A percentile compares a stretch with the other conserved stretches of the same genome.
Conservation (phyloP, 129 eudicot genomes). For the Tanacetum coccineum region DNA sequence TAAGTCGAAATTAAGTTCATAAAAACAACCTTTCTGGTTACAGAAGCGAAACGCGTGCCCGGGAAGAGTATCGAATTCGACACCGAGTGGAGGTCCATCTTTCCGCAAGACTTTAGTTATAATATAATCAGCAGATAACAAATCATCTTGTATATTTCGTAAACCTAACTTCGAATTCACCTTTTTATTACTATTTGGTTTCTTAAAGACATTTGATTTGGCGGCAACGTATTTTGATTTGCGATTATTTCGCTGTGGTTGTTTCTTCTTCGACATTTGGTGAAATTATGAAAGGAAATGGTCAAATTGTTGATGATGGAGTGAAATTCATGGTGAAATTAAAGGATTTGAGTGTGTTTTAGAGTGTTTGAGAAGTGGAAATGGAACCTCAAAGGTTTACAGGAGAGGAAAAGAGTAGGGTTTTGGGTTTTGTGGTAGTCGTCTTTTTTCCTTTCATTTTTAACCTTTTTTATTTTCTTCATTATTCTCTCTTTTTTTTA, state of each 20-base stretch:
- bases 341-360: constrained; percentile 9
- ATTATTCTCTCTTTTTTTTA: too few relatives aligned
- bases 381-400: constrained; percentile 31
- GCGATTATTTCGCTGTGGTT: constrained; percentile 19
- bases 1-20: neutral
- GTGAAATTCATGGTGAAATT: constrained; percentile 10
- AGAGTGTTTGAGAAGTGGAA: neutral
- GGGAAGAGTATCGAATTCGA: constrained; percentile 63
- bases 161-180: too few relatives aligned
- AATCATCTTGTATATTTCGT: constrained; percentile 44
- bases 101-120: constrained; percentile 58
- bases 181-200: constrained; percentile 29
- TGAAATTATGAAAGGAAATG: constrained; percentile 7
- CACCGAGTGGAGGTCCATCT: constrained; percentile 82
- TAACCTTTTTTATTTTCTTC: neutral
- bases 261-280: constrained; percentile 27
- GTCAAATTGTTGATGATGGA: constrained; percentile 16
- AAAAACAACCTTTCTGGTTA: constrained; percentile 25
- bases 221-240: constrained; percentile 27
- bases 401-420: constrained; percentile 26
- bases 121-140: constrained; percentile 50
- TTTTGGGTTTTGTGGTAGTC: constrained; percentile 38
- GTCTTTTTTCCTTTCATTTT: constrained; percentile 17
- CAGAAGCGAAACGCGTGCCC: constrained; percentile 46
- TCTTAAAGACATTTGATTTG: constrained; percentile 32